A percentile compares a stretch with the other conserved stretches of the same genome.
These are phyloP conservation scores for Wilcoxina mikolae DNA, from an alignment of 495 filamentous ascomycete genomes.

Conservation along the genomic window DNA sequence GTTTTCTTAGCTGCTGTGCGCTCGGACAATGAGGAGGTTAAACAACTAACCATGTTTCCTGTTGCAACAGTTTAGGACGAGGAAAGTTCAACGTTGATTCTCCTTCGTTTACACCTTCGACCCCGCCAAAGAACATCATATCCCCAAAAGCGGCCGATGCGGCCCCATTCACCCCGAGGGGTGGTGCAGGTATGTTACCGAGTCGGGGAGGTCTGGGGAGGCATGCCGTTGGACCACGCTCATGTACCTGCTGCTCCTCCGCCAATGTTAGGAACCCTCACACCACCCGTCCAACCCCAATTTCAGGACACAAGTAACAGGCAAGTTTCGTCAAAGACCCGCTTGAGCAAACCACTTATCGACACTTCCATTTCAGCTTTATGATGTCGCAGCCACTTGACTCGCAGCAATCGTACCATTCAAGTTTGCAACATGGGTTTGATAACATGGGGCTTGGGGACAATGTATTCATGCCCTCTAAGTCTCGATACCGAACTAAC, in stretches of 20 bases:
- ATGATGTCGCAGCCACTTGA: conserved; percentile 21
- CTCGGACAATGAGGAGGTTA: neutral
- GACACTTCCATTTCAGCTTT: conserved; percentile 9
- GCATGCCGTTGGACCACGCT: neutral
- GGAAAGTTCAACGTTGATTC: conserved; percentile 92
- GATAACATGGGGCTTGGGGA: conserved; percentile 27
- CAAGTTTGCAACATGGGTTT: conserved; percentile 27
- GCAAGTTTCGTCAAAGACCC: conserved; percentile 7
- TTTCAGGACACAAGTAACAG: conserved; percentile 24
- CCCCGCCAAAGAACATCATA: conserved; percentile 42
- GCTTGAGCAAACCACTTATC: neutral
- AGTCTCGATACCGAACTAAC: conserved; percentile 28
- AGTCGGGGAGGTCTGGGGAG: neutral
- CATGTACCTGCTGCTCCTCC: conserved; percentile 7
- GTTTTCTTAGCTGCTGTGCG: conserved; percentile 5
- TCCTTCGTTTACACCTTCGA: conserved; percentile 77
- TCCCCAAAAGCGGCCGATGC: conserved; percentile 79
- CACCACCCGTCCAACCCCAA: conserved; percentile 27
- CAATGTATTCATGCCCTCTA: conserved; percentile 30
- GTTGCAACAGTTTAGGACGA: conserved; percentile 34
- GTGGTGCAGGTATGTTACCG: conserved; percentile 22
- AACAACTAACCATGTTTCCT: conserved; percentile 1
- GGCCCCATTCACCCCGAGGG: conserved; percentile 70
- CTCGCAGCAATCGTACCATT: conserved; percentile 21
- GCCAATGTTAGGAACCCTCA: conserved; percentile 28